These are phyloP conservation scores for Trypanosoma melophagium DNA, from an alignment of 208 protist species.

Conservation along the genomic window DNA sequence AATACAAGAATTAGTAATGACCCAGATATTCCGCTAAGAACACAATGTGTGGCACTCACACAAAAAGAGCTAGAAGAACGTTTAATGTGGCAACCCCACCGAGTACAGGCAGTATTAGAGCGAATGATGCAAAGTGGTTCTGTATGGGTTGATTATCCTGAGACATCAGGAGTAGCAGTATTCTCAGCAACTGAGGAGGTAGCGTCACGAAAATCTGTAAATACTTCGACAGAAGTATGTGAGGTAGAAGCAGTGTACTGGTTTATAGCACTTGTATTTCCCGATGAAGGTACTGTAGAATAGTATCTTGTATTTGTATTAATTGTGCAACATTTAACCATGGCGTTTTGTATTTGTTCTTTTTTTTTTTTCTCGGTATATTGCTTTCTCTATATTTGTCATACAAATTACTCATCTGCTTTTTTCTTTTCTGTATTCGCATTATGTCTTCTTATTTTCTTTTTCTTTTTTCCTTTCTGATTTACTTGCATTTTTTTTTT, in stretches of 20 bases:
- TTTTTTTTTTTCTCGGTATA: too few species aligned
- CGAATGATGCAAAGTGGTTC: slow-evolving; percentile 77
- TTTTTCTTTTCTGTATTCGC: too few species aligned
- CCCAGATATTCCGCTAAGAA: slow-evolving; percentile 29
- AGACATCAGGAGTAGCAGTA: not conserved
- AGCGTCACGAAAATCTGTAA: not conserved
- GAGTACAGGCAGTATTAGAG: slow-evolving; percentile 53
- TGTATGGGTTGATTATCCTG: slow-evolving; percentile 70
- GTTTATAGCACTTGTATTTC: slow-evolving; percentile 22
- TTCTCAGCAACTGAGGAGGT: not conserved
- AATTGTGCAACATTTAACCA: too few species aligned
- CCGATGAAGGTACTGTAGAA: not conserved
- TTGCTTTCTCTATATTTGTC: too few species aligned
- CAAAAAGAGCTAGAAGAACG: slow-evolving; percentile 38
- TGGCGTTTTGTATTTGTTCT: not conserved
- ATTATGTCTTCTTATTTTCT: too few species aligned
- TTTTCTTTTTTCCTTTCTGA: too few species aligned
- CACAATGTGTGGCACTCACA: slow-evolving; percentile 58
- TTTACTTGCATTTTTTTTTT: too few species aligned
- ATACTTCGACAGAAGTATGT: not conserved
- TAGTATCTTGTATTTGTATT: too few species aligned
- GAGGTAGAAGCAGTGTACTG: slow-evolving; percentile 27
- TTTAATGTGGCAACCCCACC: slow-evolving; percentile 69
- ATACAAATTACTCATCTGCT: too few species aligned
- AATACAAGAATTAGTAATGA: not conserved